Conservation (phyloP, 345 rosid species). For the Orychophragmus violaceus region DNA sequence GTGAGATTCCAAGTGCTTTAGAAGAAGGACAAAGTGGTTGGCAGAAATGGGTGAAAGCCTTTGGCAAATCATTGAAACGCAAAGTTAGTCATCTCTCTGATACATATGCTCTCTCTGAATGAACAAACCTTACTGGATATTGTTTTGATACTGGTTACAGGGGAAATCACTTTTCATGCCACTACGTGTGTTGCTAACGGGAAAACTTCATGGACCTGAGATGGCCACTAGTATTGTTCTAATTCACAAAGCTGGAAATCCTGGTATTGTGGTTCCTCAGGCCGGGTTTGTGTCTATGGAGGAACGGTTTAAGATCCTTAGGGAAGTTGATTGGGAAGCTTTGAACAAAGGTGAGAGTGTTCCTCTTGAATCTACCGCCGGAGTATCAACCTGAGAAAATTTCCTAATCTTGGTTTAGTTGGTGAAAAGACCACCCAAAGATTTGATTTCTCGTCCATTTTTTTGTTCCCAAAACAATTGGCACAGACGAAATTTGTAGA, state of each 20-base stretch:
- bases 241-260: constrained; percentile 62
- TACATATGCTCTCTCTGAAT: not conserved
- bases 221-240: constrained; percentile 63
- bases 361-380: constrained; percentile 43
- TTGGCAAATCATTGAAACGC: constrained; percentile 72
- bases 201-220: constrained; percentile 93
- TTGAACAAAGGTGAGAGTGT: constrained; percentile 39
- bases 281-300: constrained; percentile 55
- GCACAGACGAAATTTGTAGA: constrained; percentile 10
- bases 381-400: constrained; percentile 13
- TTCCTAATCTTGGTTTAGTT: not conserved
- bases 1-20: constrained; percentile 60
- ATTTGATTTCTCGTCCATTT: constrained; percentile 3
- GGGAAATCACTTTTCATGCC: constrained; percentile 95
- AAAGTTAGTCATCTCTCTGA: constrained; percentile 44
- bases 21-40: constrained; percentile 76
- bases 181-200: constrained; percentile 68
- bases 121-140: constrained; percentile 11
- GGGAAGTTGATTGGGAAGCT: constrained; percentile 59
- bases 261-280: constrained; percentile 46
- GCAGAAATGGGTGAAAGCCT: constrained; percentile 91
- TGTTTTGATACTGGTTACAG: constrained; percentile 33
- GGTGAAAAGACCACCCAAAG: constrained; percentile 5
- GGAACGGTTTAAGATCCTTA: constrained; percentile 59
- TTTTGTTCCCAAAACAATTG: not conserved